Base-by-base conservation (phyloP, 495 filamentous ascomycete genomes). In the Penicillium simplicissimum region DNA sequence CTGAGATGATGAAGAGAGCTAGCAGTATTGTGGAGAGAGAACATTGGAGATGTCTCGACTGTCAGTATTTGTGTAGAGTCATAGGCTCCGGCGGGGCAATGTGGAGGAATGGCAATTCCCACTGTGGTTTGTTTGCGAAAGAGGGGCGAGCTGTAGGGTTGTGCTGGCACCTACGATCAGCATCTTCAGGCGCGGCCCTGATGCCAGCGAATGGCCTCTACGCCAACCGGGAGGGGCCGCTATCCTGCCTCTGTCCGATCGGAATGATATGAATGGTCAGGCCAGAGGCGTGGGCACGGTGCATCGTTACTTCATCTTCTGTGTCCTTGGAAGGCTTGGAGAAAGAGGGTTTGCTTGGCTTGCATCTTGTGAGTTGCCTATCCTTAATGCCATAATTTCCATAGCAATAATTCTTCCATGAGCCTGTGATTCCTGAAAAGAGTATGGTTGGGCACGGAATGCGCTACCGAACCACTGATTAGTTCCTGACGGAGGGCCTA, bases 101-200 rank as follows among this genome's bases (percentile, higher is more conserved):
- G 43, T 47, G 43, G 43, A 47, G n/a, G 40, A 19, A n/a, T 7
- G 8, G 8, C 21, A 28, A 25, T 28, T 15, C 10, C 45, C 14
- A 11, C 23, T 28, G 45, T 23, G 19, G 45, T 25, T 49, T 49
- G 45, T 31, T 49, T 25, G 45, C 11, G 14, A 28, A 25, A 49
- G 25, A 45, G 42, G 42, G 19, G 23, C 14, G 21, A 15, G 45
- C 45, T 49, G 45, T 49, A 49, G 23, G 45, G 45, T 34, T 60
- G 59, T 57, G 59, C 31, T 61, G 60, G 33, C 60, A 62, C 45
- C 21, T 47, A n/a, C 31, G 58, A 60, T 60, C 57, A 52, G 35
- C 57, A 52, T 59, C 58, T 54, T 52, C 54, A 40, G 45, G 31
- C 23, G 21, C 23, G 25, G 10, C 21, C 28, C 23, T 14, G 21